phyloP scores from a whole-genome alignment of 352 stramenopile species.

The Pythium brachiatum region DNA sequence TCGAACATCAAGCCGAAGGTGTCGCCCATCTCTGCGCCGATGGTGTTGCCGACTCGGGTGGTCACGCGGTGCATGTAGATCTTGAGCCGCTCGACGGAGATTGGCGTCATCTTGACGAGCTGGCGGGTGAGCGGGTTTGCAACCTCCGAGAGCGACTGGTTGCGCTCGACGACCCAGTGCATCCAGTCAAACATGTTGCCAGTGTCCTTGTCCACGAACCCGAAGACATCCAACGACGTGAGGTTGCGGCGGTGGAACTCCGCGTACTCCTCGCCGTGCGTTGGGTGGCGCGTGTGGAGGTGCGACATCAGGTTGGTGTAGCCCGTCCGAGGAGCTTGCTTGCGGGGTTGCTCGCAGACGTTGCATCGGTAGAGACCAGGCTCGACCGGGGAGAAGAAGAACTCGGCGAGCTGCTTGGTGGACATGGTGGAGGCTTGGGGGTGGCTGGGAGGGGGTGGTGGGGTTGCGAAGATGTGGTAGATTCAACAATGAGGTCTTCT shows the following conservation, averaged over 20 bases:
- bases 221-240: constrained; percentile 12
- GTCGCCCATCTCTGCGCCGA: constrained; percentile 14
- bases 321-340: constrained; percentile 20
- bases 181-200: constrained; percentile 16
- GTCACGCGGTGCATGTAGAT: not conserved
- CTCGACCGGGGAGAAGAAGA: constrained; percentile 15
- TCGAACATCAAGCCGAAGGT: constrained; percentile 26
- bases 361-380: constrained; percentile 19
- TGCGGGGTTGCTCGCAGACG: constrained; percentile 17
- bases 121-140: not conserved
- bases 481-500: not conserved
- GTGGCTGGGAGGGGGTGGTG: too few species aligned
- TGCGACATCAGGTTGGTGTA: constrained; percentile 19
- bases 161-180: not conserved
- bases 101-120: constrained; percentile 1
- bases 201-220: constrained; percentile 20
- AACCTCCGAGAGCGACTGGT: constrained; percentile 1
- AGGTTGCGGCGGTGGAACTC: constrained; percentile 16
- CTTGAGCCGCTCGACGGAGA: constrained; percentile 11
- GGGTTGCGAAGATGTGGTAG: not conserved
- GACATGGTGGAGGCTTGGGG: not conserved
- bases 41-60: not conserved
- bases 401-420: not conserved
- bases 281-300: not conserved
- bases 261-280: constrained; percentile 2